Percentiles rank a stretch among this genome's conserved stretches.
Evolutionary conservation across 1,139 yeast species (phyloP).

Genomic region (Hansenula anomala): DNA sequence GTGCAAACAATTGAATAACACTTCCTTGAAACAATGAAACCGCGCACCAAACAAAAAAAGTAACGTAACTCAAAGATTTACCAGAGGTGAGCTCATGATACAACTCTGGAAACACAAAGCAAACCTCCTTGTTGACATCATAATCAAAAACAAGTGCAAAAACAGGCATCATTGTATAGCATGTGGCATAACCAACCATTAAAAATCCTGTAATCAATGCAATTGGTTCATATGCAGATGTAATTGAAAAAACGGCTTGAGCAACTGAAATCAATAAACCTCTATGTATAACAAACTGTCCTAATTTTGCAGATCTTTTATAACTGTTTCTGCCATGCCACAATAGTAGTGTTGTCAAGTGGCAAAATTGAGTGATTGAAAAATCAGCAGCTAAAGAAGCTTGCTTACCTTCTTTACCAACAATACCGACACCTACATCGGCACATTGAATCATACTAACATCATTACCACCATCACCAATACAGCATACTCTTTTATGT

Average conservation of each 20-base stretch:
- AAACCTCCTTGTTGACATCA: conserved; percentile 87
- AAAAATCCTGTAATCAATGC: conserved; percentile 95
- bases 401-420: conserved; percentile 97
- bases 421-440: conserved; percentile 98
- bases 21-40: conserved; percentile 87
- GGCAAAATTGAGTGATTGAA: conserved; percentile 88
- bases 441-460: conserved; percentile 99
- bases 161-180: conserved; percentile 98
- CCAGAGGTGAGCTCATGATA: conserved; percentile 91
- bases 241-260: conserved; percentile 87
- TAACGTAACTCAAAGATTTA: conserved; percentile 74
- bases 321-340: conserved; percentile 99
- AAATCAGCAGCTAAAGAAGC: conserved; percentile 98
- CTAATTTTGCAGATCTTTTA: conserved; percentile 89
- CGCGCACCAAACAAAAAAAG: conserved; percentile 88
- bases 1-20: conserved; percentile 76
- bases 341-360: conserved; percentile 74
- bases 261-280: conserved; percentile 94
- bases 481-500: conserved; percentile 89
- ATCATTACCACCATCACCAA: conserved; percentile 99
- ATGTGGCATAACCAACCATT: conserved; percentile 97
- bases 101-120: conserved; percentile 88
- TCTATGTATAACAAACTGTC: conserved; percentile 94
- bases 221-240: conserved; percentile 85
- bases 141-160: conserved; percentile 87